phyloP scores from a whole-genome alignment of 345 rosid genomes.

The Salix suchowensis region DNA sequence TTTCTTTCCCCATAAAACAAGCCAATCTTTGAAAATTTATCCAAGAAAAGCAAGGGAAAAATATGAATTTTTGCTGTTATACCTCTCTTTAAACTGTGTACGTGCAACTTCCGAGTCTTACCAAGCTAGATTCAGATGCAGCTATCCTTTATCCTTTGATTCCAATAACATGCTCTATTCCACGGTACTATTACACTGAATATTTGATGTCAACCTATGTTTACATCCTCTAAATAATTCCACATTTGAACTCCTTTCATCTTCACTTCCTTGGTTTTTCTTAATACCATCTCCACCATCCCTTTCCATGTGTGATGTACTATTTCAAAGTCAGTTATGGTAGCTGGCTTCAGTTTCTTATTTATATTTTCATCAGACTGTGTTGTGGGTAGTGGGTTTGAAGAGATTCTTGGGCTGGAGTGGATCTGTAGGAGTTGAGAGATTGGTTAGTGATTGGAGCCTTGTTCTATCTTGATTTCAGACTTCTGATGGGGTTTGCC shows the following conservation, averaged over 20 bases:
- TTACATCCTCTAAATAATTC: not conserved
- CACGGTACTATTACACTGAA: not conserved
- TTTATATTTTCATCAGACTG: not conserved
- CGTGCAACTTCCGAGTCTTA: not conserved
- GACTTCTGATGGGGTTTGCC: not conserved
- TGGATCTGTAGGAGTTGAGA: not conserved
- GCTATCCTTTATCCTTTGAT: not conserved
- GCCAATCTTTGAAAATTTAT: not conserved
- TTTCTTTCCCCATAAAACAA: not conserved
- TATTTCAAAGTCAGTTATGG: no score
- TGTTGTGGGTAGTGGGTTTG: not conserved
- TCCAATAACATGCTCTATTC: not conserved
- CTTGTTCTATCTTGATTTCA: not conserved
- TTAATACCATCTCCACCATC: not conserved
- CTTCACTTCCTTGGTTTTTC: not conserved
- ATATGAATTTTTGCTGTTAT: not conserved
- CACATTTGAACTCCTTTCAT: not conserved
- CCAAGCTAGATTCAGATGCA: not conserved
- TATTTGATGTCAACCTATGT: not conserved
- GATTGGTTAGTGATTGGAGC: not conserved
- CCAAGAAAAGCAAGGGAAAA: not conserved
- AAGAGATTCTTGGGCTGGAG: not conserved
- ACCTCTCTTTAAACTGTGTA: not conserved
- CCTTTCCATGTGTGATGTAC: not conserved
- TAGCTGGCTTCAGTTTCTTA: not conserved